These are phyloP conservation scores for Phialophora verrucosa DNA, from an alignment of 2,329 filamentous ascomycete species.

Conservation along the genomic window DNA sequence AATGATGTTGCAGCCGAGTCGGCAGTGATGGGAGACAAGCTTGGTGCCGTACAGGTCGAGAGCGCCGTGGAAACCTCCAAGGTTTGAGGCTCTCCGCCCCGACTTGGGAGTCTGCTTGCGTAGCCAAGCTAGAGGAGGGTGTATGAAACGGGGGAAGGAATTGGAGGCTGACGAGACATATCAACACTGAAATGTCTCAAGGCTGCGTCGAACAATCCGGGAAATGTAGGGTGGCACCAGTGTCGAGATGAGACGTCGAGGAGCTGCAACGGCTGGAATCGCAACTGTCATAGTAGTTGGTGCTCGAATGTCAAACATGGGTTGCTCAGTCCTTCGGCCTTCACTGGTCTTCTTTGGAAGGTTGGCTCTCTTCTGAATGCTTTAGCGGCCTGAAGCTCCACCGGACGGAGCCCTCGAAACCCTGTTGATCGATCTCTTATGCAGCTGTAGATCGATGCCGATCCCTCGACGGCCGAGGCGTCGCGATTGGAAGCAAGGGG, in stretches of 20 bases:
- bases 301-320: background rate
- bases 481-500: background rate
- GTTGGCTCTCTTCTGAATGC: background rate
- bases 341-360: background rate
- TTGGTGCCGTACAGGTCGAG: slow-evolving; percentile 29
- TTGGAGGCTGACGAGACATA: background rate
- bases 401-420: background rate
- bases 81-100: background rate
- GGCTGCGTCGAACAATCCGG: background rate
- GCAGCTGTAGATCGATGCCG: background rate
- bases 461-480: background rate
- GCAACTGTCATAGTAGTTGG: background rate
- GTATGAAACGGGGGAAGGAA: background rate
- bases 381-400: background rate
- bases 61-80: slow-evolving; percentile 4
- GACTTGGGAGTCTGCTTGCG: background rate
- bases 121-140: background rate
- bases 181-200: background rate
- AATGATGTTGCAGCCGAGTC: slow-evolving; percentile 41
- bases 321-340: background rate
- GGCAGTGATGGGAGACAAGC: slow-evolving; percentile 35
- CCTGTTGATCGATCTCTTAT: background rate
- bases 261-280: background rate
- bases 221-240: background rate
- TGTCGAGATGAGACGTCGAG: background rate